Base-by-base conservation (phyloP, 2,329 filamentous ascomycete genomes). In the Venturia effusa region DNA sequence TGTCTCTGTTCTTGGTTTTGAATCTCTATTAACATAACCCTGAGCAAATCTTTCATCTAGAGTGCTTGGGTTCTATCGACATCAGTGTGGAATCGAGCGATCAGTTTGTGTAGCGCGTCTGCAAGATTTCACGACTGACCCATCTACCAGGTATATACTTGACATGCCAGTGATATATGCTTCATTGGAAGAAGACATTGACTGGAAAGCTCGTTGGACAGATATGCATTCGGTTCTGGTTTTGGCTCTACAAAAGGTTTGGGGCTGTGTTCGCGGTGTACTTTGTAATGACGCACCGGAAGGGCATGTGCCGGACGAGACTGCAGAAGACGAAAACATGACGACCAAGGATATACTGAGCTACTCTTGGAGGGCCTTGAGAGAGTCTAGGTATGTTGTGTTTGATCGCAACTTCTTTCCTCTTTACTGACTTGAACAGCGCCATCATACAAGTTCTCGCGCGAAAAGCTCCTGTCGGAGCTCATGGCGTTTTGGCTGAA, bases 231-330 rank as follows among this genome's bases (percentile, higher is more conserved):
- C 73, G 1, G 81, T 83, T 3, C 81, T 92, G 1, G 76, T 90
- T 15, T 69, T 71, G 1, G 80, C 82, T 66, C 88, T 91, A 65
- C 76, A 81, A 60, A 80, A 82, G n/a, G 84, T 96, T 7, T 99
- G 94, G 94, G 70, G 76, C 0, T 82, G 84, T 32, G 90, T 97
- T 5, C 84, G 84, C 68, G 82, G 86, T 62, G 84, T 95, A 4
- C 82, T 99, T 0, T 99, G 94, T 70, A 88, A 96, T 67, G 94
- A 97, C 75, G 96, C 94, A 0, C 94, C 95, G 0, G 94, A 99
- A 75, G 93, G 93, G 0, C 87, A 94, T 73, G 78, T 90, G 3
- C 88, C 87, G 0, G 86, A 92, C 61, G 89, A 93, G 32, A 74
- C 90, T n/a, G 84, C 89, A 62, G 87, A 88, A 40, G 77, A 84